A percentile compares a stretch with the other conserved stretches of the same genome.
These are phyloP conservation scores for Calendula officinalis DNA, from an alignment of 129 eudicot genomes.

Conservation along the genomic window DNA sequence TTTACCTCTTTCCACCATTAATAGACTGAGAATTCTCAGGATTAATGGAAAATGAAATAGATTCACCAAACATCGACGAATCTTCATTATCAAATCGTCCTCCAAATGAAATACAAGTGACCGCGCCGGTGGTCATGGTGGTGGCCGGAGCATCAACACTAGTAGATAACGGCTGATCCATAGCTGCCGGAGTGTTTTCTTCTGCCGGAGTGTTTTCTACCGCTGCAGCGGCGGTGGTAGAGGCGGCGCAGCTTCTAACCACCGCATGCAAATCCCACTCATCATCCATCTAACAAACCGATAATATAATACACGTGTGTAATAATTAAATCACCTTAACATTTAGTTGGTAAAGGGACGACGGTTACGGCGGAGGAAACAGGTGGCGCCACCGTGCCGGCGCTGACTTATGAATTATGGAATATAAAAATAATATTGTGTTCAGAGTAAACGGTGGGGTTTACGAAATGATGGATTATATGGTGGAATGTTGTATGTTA, in stretches of 20 bases:
- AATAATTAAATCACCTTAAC: neutral
- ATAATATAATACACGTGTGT: neutral
- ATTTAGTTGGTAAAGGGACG: neutral
- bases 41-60: slow-evolving; percentile 2
- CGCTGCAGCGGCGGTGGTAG: slow-evolving; percentile 13
- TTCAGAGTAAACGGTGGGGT: neutral
- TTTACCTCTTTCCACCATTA: slow-evolving; percentile 28
- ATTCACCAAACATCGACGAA: neutral
- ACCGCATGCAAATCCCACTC: slow-evolving; percentile 56
- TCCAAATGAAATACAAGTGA: neutral
- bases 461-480: neutral
- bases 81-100: slow-evolving; percentile 9
- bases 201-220: neutral
- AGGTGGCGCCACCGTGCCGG: slow-evolving; percentile 11
- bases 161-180: neutral
- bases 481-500: slow-evolving; percentile 1
- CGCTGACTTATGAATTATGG: slow-evolving; percentile 32
- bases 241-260: slow-evolving; percentile 40
- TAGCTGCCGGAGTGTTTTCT: neutral
- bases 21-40: neutral
- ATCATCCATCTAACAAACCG: slow-evolving; percentile 22
- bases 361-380: neutral
- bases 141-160: neutral
- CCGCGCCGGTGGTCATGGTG: neutral
- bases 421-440: neutral